These are phyloP conservation scores for Syzygium oleosum DNA, from an alignment of 345 rosid genomes.

Conservation along the genomic window DNA sequence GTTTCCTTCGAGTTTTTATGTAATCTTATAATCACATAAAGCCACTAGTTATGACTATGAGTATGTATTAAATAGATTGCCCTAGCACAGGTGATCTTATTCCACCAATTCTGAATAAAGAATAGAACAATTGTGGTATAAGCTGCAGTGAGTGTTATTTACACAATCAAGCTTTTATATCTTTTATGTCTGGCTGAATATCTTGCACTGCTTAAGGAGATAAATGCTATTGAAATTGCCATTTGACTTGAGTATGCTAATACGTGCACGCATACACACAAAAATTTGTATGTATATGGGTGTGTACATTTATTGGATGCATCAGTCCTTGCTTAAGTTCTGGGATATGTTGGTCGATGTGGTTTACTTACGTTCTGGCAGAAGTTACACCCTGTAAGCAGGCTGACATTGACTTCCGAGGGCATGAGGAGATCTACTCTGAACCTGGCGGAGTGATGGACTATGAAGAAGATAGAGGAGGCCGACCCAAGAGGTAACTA, in stretches of 20 bases:
- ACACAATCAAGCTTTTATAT: background rate
- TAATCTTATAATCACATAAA: background rate
- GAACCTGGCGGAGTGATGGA: slow-evolving; percentile 99
- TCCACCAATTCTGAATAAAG: background rate
- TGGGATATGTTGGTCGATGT: slow-evolving; percentile 67
- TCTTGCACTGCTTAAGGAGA: background rate
- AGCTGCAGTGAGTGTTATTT: background rate
- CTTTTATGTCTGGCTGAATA: background rate
- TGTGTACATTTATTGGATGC: background rate
- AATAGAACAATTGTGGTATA: background rate
- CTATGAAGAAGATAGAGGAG: slow-evolving; percentile 79
- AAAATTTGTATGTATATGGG: background rate
- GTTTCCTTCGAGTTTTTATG: background rate
- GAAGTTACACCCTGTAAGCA: slow-evolving; percentile 97
- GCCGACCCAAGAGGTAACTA: slow-evolving; percentile 85
- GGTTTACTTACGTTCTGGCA: slow-evolving; percentile 99
- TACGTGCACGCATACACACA: background rate
- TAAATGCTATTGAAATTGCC: background rate
- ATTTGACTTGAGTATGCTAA: background rate
- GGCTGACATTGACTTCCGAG: slow-evolving; percentile 83
- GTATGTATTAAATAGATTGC: background rate
- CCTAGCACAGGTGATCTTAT: background rate
- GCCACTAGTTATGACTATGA: background rate
- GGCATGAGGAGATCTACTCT: slow-evolving; percentile 85
- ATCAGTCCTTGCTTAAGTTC: slow-evolving; percentile 14